These are phyloP conservation scores for Schizosaccharomyces lindneri DNA, from an alignment of 805 yeast species.

Conservation along the genomic window DNA sequence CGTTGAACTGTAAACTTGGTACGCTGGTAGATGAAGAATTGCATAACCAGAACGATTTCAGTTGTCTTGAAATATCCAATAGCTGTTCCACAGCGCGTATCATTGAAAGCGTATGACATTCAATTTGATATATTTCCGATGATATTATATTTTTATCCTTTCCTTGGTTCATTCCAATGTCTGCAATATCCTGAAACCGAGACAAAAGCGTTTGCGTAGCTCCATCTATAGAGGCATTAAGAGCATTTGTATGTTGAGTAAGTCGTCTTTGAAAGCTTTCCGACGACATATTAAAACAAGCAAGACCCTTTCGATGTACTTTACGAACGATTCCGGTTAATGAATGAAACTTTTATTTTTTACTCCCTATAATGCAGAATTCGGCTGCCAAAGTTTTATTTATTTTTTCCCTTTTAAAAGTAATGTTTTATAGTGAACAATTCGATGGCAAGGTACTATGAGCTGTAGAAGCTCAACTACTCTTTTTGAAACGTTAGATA, in stretches of 20 bases:
- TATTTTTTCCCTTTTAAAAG: too few species aligned
- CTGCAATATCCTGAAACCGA: not conserved
- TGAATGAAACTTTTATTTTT: not conserved
- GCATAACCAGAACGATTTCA: not conserved
- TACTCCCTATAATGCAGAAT: too few species aligned
- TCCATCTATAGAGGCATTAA: not conserved
- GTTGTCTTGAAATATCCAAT: not conserved
- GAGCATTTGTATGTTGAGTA: not conserved
- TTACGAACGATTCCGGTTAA: not conserved
- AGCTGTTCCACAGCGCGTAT: not conserved
- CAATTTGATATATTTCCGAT: not conserved
- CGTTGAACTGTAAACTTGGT: not conserved
- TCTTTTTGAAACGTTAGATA: too few species aligned
- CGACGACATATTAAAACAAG: not conserved
- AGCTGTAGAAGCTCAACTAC: too few species aligned
- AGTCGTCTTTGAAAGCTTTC: not conserved
- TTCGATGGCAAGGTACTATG: too few species aligned
- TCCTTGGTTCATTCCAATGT: not conserved
- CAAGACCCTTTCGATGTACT: not conserved
- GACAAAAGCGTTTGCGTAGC: not conserved
- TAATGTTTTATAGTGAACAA: too few species aligned
- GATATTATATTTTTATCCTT: not conserved
- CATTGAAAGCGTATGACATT: not conserved
- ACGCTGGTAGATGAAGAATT: not conserved
- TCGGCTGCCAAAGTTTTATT: too few species aligned